These are phyloP conservation scores for Thielaviopsis punctulata DNA, from an alignment of 2,329 filamentous ascomycete species.

Conservation along the genomic window DNA sequence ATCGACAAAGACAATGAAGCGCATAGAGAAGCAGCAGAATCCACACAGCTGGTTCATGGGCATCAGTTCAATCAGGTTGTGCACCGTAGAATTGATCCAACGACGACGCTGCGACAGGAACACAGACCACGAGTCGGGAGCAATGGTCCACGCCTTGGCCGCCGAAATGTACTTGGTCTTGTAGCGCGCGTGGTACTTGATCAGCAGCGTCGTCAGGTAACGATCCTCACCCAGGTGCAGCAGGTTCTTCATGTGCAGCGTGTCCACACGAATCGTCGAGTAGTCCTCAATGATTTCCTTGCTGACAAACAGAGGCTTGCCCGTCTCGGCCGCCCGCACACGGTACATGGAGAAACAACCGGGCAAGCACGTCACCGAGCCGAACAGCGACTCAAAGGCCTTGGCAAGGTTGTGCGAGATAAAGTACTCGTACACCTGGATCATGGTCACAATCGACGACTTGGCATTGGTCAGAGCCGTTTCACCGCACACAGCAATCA, in stretches of 20 bases:
- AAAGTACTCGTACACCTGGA: conserved; percentile 98
- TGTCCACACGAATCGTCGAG: conserved; percentile 86
- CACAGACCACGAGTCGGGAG: conserved; percentile 86
- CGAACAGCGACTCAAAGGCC: conserved; percentile 94
- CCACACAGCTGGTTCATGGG: conserved; percentile 87
- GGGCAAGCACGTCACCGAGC: conserved; percentile 94
- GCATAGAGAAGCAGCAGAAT: conserved; percentile 98
- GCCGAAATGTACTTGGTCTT: conserved; percentile 92
- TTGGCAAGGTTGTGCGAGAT: conserved; percentile 96
- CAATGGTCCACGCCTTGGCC: conserved; percentile 85
- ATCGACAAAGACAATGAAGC: conserved; percentile 90
- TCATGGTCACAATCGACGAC: conserved; percentile 97
- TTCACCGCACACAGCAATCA: conserved; percentile 94
- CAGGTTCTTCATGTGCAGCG: conserved; percentile 91
- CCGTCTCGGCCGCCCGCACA: conserved; percentile 80
- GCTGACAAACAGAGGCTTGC: conserved; percentile 83
- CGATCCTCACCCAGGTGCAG: conserved; percentile 91
- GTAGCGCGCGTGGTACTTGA: conserved; percentile 90
- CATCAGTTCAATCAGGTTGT: conserved; percentile 85
- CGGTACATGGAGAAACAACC: conserved; percentile 99
- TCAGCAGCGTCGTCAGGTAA: conserved; percentile 94
- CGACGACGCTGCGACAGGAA: conserved; percentile 92
- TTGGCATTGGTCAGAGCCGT: conserved; percentile 94
- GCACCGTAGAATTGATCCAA: conserved; percentile 98
- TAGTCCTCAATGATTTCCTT: conserved; percentile 81